Base-by-base conservation (phyloP, 768 basidiomycete genomes). In the Stropharia rugosoannulata region DNA sequence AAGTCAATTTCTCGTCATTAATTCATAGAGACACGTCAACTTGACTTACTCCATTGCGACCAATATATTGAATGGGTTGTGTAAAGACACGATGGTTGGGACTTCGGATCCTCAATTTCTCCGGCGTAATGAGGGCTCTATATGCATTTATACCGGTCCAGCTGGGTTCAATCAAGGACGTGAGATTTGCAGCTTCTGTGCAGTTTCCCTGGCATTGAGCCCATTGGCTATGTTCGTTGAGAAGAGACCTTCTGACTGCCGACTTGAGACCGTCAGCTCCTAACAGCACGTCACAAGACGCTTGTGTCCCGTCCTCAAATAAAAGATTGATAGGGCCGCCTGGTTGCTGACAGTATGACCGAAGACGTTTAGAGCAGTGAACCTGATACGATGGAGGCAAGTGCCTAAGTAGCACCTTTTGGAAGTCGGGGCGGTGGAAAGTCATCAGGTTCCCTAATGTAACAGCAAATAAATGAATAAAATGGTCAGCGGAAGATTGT, bases 211-310 rank as follows among this genome's bases (percentile, higher is more conserved):
- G 69, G 51, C 63, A 66, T 58, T 67, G 72, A 45, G 72, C 68
- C 60, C 66, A 59, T 43, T 65, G 64, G 2, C 69, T 72, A 55
- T 74, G 73, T 61, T 77, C 76, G 47, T 58, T 62, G 45, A 80
- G 57, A 42, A 82, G 60, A 4, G 68, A 64, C 29, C 68, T 64
- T 35, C 80, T 72, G 60, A 85, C 80, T 54, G 72, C 73, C 29
- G 85, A 87, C 68, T 81, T 83, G 55, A 88, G 57, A 4, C 86
- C 86, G 59, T 89, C 87, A n/a, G 85, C 86, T 37, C 86, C 87
- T 49, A 89, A 68, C 69, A 90, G 78, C 9, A 89, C 64, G 64
- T 90, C 87, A 63, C 85, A 89, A 19, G 74, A 72, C 4, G 82
- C 74, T 10, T 70, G 76, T 11, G 83, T 74, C 40, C 84, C 86